Percentiles rank a stretch among this genome's conserved stretches.
Conservation (phyloP, 106 monocot genomes). For the Agapanthus africanus region DNA sequence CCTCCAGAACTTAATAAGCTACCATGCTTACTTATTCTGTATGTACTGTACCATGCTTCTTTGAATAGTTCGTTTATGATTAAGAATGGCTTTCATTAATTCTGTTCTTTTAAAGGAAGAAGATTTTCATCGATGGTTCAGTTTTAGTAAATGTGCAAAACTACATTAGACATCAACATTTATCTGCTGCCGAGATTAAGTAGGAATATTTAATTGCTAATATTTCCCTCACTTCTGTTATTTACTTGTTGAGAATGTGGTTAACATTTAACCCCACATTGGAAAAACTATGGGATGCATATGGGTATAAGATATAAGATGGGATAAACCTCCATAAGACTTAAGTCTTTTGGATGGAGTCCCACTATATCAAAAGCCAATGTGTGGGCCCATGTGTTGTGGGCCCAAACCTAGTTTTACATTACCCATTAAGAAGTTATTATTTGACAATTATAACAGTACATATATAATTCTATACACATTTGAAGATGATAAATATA, state of each 20-base stretch:
- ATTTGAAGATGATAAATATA: background rate
- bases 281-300: too few species aligned
- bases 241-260: too few species aligned
- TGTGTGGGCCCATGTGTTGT: too few species aligned
- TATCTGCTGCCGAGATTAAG: background rate
- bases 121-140: background rate
- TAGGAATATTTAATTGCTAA: background rate
- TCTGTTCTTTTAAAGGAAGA: background rate
- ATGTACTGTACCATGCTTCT: conserved; percentile 21
- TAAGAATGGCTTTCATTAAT: background rate
- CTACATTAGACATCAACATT: background rate
- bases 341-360: too few species aligned
- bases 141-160: background rate
- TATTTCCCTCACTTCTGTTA: background rate
- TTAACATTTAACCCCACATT: too few species aligned
- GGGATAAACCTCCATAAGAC: too few species aligned
- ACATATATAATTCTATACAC: background rate
- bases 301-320: too few species aligned
- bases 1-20: conserved; percentile 58
- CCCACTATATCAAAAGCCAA: too few species aligned
- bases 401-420: too few species aligned
- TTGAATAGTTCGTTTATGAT: background rate
- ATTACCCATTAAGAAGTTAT: background rate
- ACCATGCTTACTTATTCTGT: conserved; percentile 77
- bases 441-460: background rate